These are phyloP conservation scores for Asterochloris sp. DNA, from an alignment of 139 green algal species.

Conservation along the genomic window DNA sequence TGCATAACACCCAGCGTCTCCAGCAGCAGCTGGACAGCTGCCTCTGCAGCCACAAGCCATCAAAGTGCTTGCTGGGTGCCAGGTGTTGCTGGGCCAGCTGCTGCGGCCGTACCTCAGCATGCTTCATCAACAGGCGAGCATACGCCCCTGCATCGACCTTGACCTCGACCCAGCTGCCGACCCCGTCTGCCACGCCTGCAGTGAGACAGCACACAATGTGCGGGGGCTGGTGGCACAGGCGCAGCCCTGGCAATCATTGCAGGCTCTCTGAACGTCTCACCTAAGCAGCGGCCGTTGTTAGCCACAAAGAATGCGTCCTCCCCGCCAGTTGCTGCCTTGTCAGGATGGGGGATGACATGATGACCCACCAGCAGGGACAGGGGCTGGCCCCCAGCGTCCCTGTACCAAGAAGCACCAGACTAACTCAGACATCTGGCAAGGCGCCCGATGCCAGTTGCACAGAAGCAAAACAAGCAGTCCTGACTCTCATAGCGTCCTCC, in stretches of 20 bases:
- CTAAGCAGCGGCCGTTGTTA: constrained; percentile 9
- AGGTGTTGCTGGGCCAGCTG: constrained; percentile 16
- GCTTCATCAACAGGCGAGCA: constrained; percentile 71
- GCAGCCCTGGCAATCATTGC: background rate
- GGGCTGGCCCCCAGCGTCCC: too few species aligned
- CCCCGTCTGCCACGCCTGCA: constrained; percentile 81
- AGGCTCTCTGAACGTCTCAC: background rate
- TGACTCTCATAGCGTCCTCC: too few species aligned
- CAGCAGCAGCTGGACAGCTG: too few species aligned
- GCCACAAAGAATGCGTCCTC: constrained; percentile 87
- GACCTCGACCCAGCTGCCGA: constrained; percentile 73
- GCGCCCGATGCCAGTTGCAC: too few species aligned
- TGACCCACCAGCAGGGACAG: too few species aligned
- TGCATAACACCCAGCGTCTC: too few species aligned
- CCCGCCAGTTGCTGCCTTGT: constrained; percentile 75
- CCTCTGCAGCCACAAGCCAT: too few species aligned
- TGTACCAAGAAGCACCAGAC: too few species aligned
- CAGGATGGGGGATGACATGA: constrained; percentile 59
- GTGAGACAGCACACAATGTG: constrained; percentile 36
- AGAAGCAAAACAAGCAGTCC: too few species aligned
- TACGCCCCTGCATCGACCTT: constrained; percentile 84
- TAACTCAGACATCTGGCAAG: too few species aligned
- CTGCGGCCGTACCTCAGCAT: constrained; percentile 41
- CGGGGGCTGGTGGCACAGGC: constrained; percentile 16
- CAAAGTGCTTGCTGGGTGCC: background rate